phyloP scores from a whole-genome alignment of 805 yeast genomes.

The Saturnispora dispora region DNA sequence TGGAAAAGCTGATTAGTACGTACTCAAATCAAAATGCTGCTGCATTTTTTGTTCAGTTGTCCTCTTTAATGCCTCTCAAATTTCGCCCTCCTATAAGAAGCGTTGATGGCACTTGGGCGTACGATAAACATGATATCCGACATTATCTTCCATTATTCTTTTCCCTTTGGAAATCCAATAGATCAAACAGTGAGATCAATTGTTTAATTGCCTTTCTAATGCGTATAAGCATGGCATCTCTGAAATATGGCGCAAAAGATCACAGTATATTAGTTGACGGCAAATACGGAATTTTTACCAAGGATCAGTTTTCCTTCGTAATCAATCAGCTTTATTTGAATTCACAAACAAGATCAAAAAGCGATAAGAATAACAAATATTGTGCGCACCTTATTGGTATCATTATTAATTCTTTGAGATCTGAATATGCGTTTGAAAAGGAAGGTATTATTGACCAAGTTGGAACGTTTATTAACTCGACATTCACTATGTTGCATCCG shows the following conservation, averaged over 20 bases:
- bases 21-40: constrained; percentile 47
- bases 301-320: constrained; percentile 50
- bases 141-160: constrained; percentile 58
- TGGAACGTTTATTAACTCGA: constrained; percentile 49
- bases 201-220: constrained; percentile 60
- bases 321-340: constrained; percentile 41
- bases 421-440: constrained; percentile 32
- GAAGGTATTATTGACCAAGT: constrained; percentile 45
- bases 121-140: constrained; percentile 26
- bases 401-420: constrained; percentile 55
- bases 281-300: constrained; percentile 54
- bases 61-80: constrained; percentile 42
- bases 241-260: constrained; percentile 27
- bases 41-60: constrained; percentile 41
- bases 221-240: constrained; percentile 42
- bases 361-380: constrained; percentile 21
- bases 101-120: constrained; percentile 14
- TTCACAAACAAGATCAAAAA: constrained; percentile 18
- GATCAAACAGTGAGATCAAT: constrained; percentile 43
- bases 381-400: constrained; percentile 27
- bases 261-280: constrained; percentile 31
- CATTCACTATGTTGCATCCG: constrained; percentile 83
- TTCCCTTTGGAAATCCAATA: constrained; percentile 58
- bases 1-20: constrained; percentile 41
- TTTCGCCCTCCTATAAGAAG: constrained; percentile 22